Percentiles rank a stretch among this genome's conserved stretches.
Conservation (phyloP, 2,329 filamentous ascomycete genomes). For the Aspergillus sojae region DNA sequence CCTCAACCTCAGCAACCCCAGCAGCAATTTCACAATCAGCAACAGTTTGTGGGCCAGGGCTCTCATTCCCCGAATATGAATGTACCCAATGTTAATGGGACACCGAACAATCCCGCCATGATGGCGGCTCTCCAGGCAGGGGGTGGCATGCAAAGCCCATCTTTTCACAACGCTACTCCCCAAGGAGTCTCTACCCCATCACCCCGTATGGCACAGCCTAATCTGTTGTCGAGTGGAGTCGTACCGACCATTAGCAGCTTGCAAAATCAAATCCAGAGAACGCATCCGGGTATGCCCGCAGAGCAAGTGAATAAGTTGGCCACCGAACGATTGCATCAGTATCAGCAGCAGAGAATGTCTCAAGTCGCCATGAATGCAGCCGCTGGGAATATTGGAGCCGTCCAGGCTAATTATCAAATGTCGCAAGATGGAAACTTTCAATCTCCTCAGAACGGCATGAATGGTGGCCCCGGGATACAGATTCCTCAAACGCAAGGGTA, state of each 20-base stretch:
- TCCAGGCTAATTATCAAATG: constrained; percentile 44
- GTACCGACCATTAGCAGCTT: constrained; percentile 59
- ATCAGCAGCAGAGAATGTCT: constrained; percentile 52
- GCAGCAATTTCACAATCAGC: constrained; percentile 42
- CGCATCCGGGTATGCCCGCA: constrained; percentile 54
- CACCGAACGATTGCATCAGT: constrained; percentile 52
- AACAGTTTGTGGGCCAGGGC: constrained; percentile 44
- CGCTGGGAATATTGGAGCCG: constrained; percentile 48
- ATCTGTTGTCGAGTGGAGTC: constrained; percentile 55
- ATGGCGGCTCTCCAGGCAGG: constrained; percentile 48
- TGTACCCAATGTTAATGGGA: constrained; percentile 43
- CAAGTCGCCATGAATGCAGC: constrained; percentile 57
- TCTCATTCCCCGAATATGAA: constrained; percentile 50
- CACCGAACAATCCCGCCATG: constrained; percentile 47
- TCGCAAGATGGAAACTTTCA: constrained; percentile 43
- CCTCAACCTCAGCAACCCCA: constrained; percentile 33
- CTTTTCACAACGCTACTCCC: constrained; percentile 41
- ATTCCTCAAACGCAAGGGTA: constrained; percentile 53
- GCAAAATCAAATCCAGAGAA: constrained; percentile 54
- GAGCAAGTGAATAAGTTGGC: constrained; percentile 59
- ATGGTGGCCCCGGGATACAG: constrained; percentile 43
- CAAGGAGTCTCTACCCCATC: constrained; percentile 48
- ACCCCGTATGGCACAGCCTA: constrained; percentile 52
- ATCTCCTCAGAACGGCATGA: constrained; percentile 37
- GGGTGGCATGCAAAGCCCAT: constrained; percentile 48